phyloP scores from a whole-genome alignment of 352 stramenopile genomes.

The Phytophthora macrochlamydospora region DNA sequence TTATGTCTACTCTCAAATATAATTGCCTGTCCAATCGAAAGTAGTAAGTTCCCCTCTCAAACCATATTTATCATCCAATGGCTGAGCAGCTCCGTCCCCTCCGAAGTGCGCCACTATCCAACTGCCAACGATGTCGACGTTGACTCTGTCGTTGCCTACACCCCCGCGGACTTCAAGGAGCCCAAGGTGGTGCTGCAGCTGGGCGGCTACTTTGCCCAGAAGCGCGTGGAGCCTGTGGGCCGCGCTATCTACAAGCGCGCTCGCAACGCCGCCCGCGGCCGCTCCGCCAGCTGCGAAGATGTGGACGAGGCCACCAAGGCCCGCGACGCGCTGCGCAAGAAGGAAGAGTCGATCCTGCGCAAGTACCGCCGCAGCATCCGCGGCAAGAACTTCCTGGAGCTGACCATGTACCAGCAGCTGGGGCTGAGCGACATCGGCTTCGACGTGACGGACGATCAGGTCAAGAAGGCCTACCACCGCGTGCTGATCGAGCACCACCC shows the following conservation, averaged over 20 bases:
- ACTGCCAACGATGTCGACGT: conserved; percentile 30
- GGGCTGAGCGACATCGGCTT: conserved; percentile 78
- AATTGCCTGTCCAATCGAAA: too few species aligned
- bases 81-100: background rate
- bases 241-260: conserved; percentile 76
- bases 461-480: conserved; percentile 90
- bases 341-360: conserved; percentile 68
- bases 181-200: conserved; percentile 58
- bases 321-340: conserved; percentile 64
- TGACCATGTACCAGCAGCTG: conserved; percentile 90
- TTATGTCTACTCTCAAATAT: too few species aligned
- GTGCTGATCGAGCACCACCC: conserved; percentile 90
- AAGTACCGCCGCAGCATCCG: conserved; percentile 86
- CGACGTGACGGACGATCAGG: conserved; percentile 80
- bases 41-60: too few species aligned
- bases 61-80: background rate
- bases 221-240: conserved; percentile 76
- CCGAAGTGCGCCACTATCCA: background rate
- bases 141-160: conserved; percentile 67
- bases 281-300: conserved; percentile 78
- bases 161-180: conserved; percentile 60
- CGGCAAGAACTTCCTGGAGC: conserved; percentile 81
- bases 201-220: conserved; percentile 77
- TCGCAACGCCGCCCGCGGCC: conserved; percentile 75
- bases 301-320: conserved; percentile 68